phyloP scores from a whole-genome alignment of 169 alveolate species.

The Plasmodium gonderi region DNA sequence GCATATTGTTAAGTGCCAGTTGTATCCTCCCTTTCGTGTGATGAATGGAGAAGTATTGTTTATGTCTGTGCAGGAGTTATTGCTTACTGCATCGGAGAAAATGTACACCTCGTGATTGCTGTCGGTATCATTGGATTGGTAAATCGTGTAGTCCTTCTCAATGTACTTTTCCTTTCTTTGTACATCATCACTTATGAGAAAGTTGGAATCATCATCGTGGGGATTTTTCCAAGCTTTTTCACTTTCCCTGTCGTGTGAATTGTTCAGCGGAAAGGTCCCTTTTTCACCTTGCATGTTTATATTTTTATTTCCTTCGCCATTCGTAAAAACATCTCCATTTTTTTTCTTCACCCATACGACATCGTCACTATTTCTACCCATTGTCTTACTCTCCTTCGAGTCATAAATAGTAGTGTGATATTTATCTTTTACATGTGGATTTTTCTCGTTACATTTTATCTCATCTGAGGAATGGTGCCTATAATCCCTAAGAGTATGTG shows the following conservation, averaged over 20 bases:
- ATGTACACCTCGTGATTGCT: background rate
- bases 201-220: background rate
- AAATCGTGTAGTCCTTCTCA: background rate
- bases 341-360: background rate
- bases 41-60: background rate
- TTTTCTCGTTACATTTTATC: background rate
- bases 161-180: background rate
- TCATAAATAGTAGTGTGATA: background rate
- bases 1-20: conserved; percentile 55
- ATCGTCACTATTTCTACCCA: background rate
- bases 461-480: background rate
- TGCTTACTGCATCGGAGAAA: conserved; percentile 36
- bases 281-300: background rate
- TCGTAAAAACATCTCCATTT: background rate
- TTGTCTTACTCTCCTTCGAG: background rate
- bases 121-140: background rate
- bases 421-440: background rate
- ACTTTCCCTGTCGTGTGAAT: background rate
- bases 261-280: background rate
- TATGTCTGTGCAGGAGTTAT: background rate
- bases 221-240: background rate
- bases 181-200: background rate
- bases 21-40: conserved; percentile 5
- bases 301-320: background rate
- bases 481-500: background rate